Conservation (phyloP, 2,329 filamentous ascomycete species). For the Fusarium solani-melongenae region DNA sequence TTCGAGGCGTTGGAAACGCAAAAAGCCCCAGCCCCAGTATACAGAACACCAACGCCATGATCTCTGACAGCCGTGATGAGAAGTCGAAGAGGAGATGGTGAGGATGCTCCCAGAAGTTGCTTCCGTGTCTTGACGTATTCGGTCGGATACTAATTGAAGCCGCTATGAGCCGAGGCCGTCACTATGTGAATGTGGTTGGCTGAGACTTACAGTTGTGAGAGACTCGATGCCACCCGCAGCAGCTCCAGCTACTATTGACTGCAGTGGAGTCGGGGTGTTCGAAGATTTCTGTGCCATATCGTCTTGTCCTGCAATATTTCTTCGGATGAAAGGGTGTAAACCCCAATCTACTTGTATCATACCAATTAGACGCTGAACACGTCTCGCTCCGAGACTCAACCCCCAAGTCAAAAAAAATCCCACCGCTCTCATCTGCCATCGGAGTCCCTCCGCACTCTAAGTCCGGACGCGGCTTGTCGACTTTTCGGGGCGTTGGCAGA, state of each 20-base stretch:
- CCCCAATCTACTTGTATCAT: neutral
- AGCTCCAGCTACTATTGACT: neutral
- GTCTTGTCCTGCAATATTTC: neutral
- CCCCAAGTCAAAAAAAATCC: neutral
- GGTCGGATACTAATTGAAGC: neutral
- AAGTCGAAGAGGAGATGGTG: neutral
- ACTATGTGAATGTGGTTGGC: neutral
- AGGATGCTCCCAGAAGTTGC: neutral
- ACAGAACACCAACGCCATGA: neutral
- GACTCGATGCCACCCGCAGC: neutral
- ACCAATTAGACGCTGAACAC: neutral
- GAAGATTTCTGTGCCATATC: neutral
- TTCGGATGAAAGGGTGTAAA: neutral
- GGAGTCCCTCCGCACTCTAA: neutral
- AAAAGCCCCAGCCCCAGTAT: neutral
- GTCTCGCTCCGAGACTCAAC: neutral
- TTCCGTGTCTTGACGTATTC: neutral
- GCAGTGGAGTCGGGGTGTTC: neutral
- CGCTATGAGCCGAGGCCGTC: neutral
- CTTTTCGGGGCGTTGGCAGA: neutral
- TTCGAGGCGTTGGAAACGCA: neutral
- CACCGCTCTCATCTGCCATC: neutral
- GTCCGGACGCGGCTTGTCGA: neutral
- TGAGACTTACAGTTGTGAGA: neutral
- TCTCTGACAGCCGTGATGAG: neutral